phyloP scores from a whole-genome alignment of 495 filamentous ascomycete species.

The Podospora australis region DNA sequence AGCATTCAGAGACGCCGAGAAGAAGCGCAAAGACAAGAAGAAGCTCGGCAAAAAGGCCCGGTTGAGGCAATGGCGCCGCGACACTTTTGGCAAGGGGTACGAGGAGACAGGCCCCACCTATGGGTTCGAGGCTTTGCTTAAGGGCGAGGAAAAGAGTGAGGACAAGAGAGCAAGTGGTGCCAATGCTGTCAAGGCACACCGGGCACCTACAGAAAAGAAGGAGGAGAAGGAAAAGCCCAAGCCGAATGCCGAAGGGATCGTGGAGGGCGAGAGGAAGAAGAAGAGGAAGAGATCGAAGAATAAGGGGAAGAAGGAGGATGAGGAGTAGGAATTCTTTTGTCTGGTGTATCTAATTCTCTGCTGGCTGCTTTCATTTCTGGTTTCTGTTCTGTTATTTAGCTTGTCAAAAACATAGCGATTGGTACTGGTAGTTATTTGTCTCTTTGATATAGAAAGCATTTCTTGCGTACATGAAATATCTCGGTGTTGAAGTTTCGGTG shows the following conservation, averaged over 20 bases:
- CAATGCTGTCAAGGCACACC: constrained; percentile 11
- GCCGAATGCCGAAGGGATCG: constrained; percentile 12
- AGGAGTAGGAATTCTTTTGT: constrained; percentile 1
- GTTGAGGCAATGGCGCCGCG: constrained; percentile 82
- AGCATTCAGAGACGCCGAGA: constrained; percentile 75
- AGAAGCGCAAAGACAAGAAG: constrained; percentile 84
- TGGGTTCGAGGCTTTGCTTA: constrained; percentile 31
- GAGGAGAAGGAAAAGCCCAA: constrained; percentile 1
- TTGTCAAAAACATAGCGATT: no score
- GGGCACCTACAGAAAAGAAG: constrained; percentile 8
- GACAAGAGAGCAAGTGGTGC: constrained; percentile 12
- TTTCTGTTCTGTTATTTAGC: no score
- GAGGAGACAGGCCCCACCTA: constrained; percentile 43
- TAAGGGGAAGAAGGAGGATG: constrained; percentile 24
- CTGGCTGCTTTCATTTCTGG: background rate
- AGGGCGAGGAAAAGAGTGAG: constrained; percentile 8
- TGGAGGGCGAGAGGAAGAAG: constrained; percentile 40
- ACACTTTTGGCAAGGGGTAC: constrained; percentile 72
- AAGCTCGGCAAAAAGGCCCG: constrained; percentile 84
- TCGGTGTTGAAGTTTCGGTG: no score
- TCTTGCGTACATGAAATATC: no score
- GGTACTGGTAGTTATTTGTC: no score
- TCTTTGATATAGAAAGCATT: no score
- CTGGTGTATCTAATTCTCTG: background rate
- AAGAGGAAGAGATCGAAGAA: constrained; percentile 44